Evolutionary conservation across 176 grass and related monocot genomes (phyloP).

Genomic region (Hordeum marinum): DNA sequence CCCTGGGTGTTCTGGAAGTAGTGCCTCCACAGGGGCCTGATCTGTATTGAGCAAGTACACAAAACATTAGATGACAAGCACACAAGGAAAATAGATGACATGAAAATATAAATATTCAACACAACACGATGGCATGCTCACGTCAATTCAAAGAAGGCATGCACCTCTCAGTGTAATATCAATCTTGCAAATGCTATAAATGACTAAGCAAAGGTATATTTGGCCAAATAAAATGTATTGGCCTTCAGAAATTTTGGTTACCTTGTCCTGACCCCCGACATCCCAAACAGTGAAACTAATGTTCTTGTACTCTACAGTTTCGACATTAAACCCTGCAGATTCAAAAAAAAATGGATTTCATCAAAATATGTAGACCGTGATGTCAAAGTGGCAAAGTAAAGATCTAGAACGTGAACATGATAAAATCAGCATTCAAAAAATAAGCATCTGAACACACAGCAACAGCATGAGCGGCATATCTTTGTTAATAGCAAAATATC

Average conservation of each 20-base stretch:
- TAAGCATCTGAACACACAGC: background rate
- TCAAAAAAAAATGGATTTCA: background rate
- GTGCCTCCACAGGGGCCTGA: slow-evolving; percentile 89
- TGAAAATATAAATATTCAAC: background rate
- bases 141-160: background rate
- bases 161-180: background rate
- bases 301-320: slow-evolving; percentile 70
- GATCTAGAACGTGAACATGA: background rate
- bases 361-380: background rate
- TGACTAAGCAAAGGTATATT: background rate
- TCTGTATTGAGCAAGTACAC: slow-evolving; percentile 34
- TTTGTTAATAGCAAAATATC: background rate
- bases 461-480: background rate
- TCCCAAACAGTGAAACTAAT: slow-evolving; percentile 66
- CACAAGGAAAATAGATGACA: background rate
- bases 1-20: slow-evolving; percentile 96
- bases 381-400: background rate
- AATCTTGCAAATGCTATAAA: background rate
- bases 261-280: slow-evolving; percentile 66
- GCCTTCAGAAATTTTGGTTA: background rate
- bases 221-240: background rate
- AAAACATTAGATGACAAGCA: background rate
- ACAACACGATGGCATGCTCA: background rate
- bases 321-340: slow-evolving; percentile 56
- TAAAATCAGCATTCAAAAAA: background rate